Evolutionary conservation across 2,329 filamentous ascomycete species (phyloP).

Genomic region (Hymenoscyphus albidus): DNA sequence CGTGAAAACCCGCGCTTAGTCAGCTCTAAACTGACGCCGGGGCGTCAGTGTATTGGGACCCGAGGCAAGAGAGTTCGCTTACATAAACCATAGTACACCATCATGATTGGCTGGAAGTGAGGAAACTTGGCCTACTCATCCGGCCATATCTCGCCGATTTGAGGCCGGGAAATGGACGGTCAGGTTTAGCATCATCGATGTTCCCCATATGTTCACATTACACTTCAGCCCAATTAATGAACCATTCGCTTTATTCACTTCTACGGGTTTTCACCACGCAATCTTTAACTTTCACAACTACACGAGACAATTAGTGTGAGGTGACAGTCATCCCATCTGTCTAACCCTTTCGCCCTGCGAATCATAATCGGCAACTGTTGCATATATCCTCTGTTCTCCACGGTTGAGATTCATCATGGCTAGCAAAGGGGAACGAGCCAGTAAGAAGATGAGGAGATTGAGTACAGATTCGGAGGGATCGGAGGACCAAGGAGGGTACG

Average conservation of each 20-base stretch:
- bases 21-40: too few relatives aligned
- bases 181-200: not conserved
- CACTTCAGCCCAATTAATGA: not conserved
- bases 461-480: constrained; percentile 33
- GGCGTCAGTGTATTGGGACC: too few relatives aligned
- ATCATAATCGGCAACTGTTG: not conserved
- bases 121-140: too few relatives aligned
- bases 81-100: constrained; percentile 17
- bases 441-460: constrained; percentile 28
- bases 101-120: constrained; percentile 4
- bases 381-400: not conserved
- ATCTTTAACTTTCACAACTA: not conserved
- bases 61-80: constrained; percentile 21
- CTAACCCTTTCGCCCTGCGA: not conserved
- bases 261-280: not conserved
- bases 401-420: constrained; percentile 22
- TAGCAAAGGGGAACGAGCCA: constrained; percentile 25
- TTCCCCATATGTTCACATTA: not conserved
- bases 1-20: too few relatives aligned
- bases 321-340: not conserved
- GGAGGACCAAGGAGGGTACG: constrained; percentile 26
- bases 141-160: not conserved
- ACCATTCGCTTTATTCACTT: not conserved
- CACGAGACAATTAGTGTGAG: not conserved
- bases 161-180: not conserved